Evolutionary conservation across 1,284 basidiomycete species (phyloP).

Genomic region (Ustilago xerochloae): DNA sequence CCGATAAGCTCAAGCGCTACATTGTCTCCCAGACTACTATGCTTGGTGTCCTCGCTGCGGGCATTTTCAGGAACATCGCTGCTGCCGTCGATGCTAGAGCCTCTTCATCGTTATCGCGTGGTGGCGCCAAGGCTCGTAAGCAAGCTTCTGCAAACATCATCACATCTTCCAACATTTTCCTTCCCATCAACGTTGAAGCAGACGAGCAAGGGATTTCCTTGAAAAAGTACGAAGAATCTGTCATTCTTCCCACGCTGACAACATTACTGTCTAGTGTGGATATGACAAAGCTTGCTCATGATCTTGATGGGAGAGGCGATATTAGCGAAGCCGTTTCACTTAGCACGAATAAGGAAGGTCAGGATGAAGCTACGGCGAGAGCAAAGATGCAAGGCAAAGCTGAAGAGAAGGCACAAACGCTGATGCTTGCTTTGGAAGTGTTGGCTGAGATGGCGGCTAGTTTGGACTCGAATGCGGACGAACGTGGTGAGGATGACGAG

Average conservation of each 20-base stretch:
- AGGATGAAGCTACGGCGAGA: slow-evolving; percentile 23
- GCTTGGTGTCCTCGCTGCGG: slow-evolving; percentile 48
- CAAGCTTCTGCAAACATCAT: background rate
- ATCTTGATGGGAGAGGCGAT: slow-evolving; percentile 33
- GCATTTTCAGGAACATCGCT: slow-evolving; percentile 44
- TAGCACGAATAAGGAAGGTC: slow-evolving; percentile 1
- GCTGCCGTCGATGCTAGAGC: slow-evolving; percentile 31
- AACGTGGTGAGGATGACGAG: slow-evolving; percentile 6
- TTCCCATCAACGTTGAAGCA: background rate
- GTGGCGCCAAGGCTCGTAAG: slow-evolving; percentile 18
- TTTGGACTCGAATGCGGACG: slow-evolving; percentile 21
- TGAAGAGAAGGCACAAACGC: slow-evolving; percentile 50
- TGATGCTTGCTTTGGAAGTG: slow-evolving; percentile 59
- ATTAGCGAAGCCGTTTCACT: slow-evolving; percentile 17
- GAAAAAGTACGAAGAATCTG: slow-evolving; percentile 28
- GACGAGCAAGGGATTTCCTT: slow-evolving; percentile 9
- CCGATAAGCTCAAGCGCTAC: slow-evolving; percentile 48
- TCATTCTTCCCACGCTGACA: slow-evolving; percentile 30
- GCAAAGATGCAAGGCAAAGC: slow-evolving; percentile 45
- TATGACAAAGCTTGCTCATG: slow-evolving; percentile 36
- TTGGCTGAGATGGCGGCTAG: slow-evolving; percentile 55
- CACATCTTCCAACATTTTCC: slow-evolving; percentile 35
- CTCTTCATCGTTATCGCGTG: background rate
- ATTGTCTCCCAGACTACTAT: slow-evolving; percentile 44
- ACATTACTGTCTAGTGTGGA: slow-evolving; percentile 23